phyloP scores from a whole-genome alignment of 2,329 filamentous ascomycete species.

The Periconia digitata region DNA sequence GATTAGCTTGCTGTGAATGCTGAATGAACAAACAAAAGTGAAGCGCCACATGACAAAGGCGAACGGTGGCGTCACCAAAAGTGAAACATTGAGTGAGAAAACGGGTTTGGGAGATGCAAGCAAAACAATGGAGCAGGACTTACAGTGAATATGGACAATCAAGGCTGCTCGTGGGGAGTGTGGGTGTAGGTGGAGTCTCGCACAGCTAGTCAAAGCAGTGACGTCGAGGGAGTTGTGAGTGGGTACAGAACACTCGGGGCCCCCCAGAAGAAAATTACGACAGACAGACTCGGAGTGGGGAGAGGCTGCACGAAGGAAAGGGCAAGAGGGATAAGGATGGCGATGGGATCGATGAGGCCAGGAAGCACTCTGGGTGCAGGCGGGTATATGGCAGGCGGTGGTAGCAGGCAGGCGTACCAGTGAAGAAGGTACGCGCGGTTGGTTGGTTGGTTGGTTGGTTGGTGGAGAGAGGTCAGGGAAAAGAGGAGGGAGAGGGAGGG shows the following conservation, averaged over 20 bases:
- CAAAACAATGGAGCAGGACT: not conserved
- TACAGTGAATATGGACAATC: constrained; percentile 11
- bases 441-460: not conserved
- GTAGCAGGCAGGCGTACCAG: constrained; percentile 2
- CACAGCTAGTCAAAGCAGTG: constrained; percentile 47
- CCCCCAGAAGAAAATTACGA: constrained; percentile 8
- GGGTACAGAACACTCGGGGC: constrained; percentile 7
- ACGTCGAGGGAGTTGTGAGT: constrained; percentile 23
- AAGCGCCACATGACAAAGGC: not conserved
- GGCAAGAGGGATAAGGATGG: not conserved
- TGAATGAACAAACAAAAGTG: not conserved
- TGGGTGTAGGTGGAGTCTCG: constrained; percentile 14
- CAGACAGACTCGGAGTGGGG: constrained; percentile 16
- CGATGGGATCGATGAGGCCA: not conserved
- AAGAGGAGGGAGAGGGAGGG: not conserved
- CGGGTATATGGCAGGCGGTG: too few relatives aligned
- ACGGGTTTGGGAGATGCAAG: not conserved
- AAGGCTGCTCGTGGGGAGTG: constrained; percentile 1
- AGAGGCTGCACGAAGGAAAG: constrained; percentile 16
- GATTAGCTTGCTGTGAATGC: constrained; percentile 1
- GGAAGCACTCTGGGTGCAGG: constrained; percentile 16
- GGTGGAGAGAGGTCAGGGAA: not conserved
- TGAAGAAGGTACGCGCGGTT: constrained; percentile 22
- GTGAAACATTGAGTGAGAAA: not conserved
- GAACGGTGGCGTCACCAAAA: not conserved